These are phyloP conservation scores for Saussurea involucrata DNA, from an alignment of 129 eudicot genomes.

Conservation along the genomic window DNA sequence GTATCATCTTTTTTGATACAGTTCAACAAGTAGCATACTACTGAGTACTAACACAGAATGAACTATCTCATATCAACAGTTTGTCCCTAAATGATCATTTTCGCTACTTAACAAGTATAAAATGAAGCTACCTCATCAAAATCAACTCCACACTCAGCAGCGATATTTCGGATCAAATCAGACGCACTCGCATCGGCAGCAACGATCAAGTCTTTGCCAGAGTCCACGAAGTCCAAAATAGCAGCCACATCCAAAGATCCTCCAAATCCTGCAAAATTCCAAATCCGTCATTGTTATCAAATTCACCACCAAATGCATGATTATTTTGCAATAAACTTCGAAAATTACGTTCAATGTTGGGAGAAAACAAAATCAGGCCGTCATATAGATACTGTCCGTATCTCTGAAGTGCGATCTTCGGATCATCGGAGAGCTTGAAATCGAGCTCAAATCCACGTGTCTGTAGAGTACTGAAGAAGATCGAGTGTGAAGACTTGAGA, in stretches of 20 bases:
- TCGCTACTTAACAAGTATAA: not conserved
- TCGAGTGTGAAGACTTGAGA: conserved; percentile 76
- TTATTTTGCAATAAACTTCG: not conserved
- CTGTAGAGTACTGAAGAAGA: conserved; percentile 69
- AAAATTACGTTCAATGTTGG: conserved; percentile 58
- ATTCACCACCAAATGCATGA: conserved; percentile 8
- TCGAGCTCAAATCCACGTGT: conserved; percentile 75
- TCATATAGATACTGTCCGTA: conserved; percentile 82
- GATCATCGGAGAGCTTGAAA: conserved; percentile 82
- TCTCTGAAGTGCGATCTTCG: conserved; percentile 63
- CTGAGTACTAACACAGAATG: not conserved
- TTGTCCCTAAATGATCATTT: not conserved
- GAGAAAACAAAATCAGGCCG: conserved; percentile 71
- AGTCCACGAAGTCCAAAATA: conserved; percentile 76
- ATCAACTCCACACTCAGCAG: conserved; percentile 84
- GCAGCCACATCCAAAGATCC: conserved; percentile 70
- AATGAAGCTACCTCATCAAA: conserved; percentile 63
- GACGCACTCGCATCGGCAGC: conserved; percentile 84
- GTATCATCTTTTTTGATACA: not conserved
- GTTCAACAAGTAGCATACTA: not conserved
- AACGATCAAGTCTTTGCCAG: conserved; percentile 83
- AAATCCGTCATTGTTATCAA: conserved; percentile 26
- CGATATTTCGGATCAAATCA: conserved; percentile 82
- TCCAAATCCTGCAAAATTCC: conserved; percentile 55
- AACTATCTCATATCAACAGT: conserved; percentile 2